A percentile compares a stretch with the other conserved stretches of the same genome.
Evolutionary conservation across 2,329 filamentous ascomycete species (phyloP).

Genomic region (Sporothrix inflata): DNA sequence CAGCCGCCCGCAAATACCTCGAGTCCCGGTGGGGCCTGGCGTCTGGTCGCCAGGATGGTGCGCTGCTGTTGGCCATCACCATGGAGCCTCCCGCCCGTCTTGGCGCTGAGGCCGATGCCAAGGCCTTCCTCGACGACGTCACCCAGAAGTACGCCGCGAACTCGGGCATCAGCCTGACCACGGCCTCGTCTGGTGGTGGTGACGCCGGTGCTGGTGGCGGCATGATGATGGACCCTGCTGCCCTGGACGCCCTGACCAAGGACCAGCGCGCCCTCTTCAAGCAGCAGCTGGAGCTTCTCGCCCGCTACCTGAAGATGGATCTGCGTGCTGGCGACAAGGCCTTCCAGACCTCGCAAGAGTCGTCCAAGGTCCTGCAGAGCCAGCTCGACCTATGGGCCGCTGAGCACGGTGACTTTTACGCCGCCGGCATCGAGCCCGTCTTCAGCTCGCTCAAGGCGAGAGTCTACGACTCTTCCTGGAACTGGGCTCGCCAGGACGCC

Average conservation of each 20-base stretch:
- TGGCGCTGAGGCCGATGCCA: slow-evolving; percentile 86
- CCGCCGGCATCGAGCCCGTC: slow-evolving; percentile 87
- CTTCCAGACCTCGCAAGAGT: slow-evolving; percentile 80
- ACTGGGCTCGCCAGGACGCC: slow-evolving; percentile 97
- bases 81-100: slow-evolving; percentile 90
- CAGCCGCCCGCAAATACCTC: slow-evolving; percentile 89
- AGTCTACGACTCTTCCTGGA: slow-evolving; percentile 98
- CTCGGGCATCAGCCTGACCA: slow-evolving; percentile 81
- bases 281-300: slow-evolving; percentile 94
- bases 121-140: slow-evolving; percentile 86
- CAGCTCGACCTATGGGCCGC: slow-evolving; percentile 94
- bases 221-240: slow-evolving; percentile 99
- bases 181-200: slow-evolving; percentile 72
- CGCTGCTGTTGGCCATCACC: slow-evolving; percentile 83
- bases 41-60: slow-evolving; percentile 86
- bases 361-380: slow-evolving; percentile 82
- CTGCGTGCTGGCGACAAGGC: slow-evolving; percentile 96
- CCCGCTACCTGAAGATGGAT: slow-evolving; percentile 95
- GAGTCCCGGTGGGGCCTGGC: slow-evolving; percentile 92
- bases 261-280: slow-evolving; percentile 96
- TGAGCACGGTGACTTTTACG: slow-evolving; percentile 97
- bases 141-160: slow-evolving; percentile 85
- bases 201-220: slow-evolving; percentile 73
- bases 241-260: slow-evolving; percentile 94
- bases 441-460: slow-evolving; percentile 94